Conservation (phyloP, 2,329 filamentous ascomycete species). For the Ophiostoma tasmaniense region DNA sequence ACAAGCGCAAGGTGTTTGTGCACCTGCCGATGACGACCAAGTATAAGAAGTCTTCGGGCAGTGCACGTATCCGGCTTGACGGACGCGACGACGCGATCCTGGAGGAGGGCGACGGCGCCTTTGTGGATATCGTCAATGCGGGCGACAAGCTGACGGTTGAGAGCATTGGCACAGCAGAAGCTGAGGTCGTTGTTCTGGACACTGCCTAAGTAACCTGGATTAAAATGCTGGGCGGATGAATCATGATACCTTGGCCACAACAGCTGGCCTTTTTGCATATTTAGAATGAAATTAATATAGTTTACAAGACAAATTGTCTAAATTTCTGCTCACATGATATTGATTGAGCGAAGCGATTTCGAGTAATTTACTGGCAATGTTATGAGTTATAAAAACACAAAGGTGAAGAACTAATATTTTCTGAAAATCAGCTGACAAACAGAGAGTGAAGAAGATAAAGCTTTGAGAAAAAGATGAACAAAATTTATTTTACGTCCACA, state of each 20-base stretch:
- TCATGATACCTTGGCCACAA: not conserved
- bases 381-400: too few species aligned
- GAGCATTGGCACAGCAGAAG: constrained; percentile 59
- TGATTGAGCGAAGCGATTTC: too few species aligned
- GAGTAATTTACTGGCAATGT: too few species aligned
- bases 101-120: constrained; percentile 63
- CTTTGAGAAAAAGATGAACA: too few species aligned
- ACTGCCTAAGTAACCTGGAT: constrained; percentile 39
- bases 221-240: not conserved
- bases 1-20: constrained; percentile 65
- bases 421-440: too few species aligned
- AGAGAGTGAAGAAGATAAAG: too few species aligned
- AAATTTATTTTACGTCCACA: too few species aligned
- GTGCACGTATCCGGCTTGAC: constrained; percentile 61
- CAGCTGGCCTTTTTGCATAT: too few species aligned
- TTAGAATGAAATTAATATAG: not conserved
- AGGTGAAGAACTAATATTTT: too few species aligned
- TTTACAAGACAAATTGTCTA: too few species aligned
- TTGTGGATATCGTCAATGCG: constrained; percentile 46
- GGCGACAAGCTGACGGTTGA: constrained; percentile 58
- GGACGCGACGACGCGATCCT: constrained; percentile 58
- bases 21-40: constrained; percentile 65
- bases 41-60: constrained; percentile 43
- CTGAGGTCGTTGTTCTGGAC: constrained; percentile 61
- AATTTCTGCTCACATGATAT: too few species aligned